Conservation (phyloP, 768 basidiomycete genomes). For the Gyrodon lividus region DNA sequence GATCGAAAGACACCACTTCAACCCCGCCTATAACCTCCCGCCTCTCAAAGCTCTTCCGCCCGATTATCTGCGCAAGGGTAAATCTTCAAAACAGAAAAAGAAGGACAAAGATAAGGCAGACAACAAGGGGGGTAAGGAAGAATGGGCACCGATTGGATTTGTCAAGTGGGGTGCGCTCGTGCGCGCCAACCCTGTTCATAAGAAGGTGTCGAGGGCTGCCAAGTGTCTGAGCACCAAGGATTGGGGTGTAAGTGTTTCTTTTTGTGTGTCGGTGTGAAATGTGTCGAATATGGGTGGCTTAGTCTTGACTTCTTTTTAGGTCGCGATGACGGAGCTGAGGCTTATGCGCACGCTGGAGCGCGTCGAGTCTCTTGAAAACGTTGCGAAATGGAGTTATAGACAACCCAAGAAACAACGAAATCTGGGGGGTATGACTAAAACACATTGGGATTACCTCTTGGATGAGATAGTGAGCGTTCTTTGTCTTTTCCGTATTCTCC, state of each 20-base stretch:
- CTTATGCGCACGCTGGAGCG: constrained; percentile 79
- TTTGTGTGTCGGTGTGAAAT: not conserved
- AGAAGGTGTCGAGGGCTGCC: constrained; percentile 61
- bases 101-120: constrained; percentile 53
- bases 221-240: constrained; percentile 81
- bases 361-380: constrained; percentile 79
- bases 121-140: constrained; percentile 54
- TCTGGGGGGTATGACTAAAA: constrained; percentile 70
- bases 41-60: constrained; percentile 52
- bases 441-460: constrained; percentile 93
- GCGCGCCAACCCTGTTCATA: constrained; percentile 74
- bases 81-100: constrained; percentile 48
- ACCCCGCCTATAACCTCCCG: constrained; percentile 53
- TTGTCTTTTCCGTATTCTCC: not conserved
- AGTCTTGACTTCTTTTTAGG: constrained; percentile 46
- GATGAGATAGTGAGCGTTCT: constrained; percentile 83
- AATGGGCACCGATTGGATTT: constrained; percentile 63
- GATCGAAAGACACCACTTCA: constrained; percentile 37
- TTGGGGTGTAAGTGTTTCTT: constrained; percentile 65
- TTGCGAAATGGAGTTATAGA: constrained; percentile 84
- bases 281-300: not conserved
- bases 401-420: constrained; percentile 94
- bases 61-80: constrained; percentile 52
- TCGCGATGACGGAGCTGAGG: constrained; percentile 77
- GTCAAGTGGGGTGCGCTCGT: constrained; percentile 74